Evolutionary conservation across 2,329 filamentous ascomycete species (phyloP), one percentile per base, ranked within the genome.

Genomic region (Colletotrichum sansevieriae): DNA sequence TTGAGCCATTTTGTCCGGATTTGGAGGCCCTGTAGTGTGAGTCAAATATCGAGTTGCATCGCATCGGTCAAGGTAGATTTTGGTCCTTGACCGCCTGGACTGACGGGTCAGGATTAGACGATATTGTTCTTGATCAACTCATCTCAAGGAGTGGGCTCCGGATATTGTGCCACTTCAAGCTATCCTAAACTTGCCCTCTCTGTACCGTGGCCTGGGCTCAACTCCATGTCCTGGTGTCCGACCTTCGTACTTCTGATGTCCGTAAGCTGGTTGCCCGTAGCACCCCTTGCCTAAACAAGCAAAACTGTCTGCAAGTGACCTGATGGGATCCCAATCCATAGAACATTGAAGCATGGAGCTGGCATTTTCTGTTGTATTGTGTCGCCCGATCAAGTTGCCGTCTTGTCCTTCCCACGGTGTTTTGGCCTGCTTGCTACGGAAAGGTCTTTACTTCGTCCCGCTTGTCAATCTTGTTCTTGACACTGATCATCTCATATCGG

Each of bases 261-360:
- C 33, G 52, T 15, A 46, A 37, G 6, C 41, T 25, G 9, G 8
- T 43, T 25, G 37, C 20, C 35, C 18, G 59, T 52, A n/a, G 60
- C 52, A 60, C 25, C 3, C 43, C 41, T 51, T 33, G 10, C 62
- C 43, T 15, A 35, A 46, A 39, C 10, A 41, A 63, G 51, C n/a
- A 56, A 37, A 11, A 35, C 2, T 65, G 39, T 33, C 61, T 58
- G 60, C 20, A 20, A 49, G 59, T 44, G 22, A 15, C 49, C 43
- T 29, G 29, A 43, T 15, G 60, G 47, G 65, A 60, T 54, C 29
- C 11, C 52, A n/a, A 68, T 47, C 65, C 61, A 52, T 68, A 29
- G 20, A 56, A 25, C 12, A 44, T 3, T 3, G 47, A 22, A 13
- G 46, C 15, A 33, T 29, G n/a, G 20, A 25, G 25, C 7, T 49